A percentile compares a stretch with the other conserved stretches of the same genome.
These are phyloP conservation scores for Colletotrichum kahawae DNA, from an alignment of 2,329 filamentous ascomycete genomes.

Conservation along the genomic window DNA sequence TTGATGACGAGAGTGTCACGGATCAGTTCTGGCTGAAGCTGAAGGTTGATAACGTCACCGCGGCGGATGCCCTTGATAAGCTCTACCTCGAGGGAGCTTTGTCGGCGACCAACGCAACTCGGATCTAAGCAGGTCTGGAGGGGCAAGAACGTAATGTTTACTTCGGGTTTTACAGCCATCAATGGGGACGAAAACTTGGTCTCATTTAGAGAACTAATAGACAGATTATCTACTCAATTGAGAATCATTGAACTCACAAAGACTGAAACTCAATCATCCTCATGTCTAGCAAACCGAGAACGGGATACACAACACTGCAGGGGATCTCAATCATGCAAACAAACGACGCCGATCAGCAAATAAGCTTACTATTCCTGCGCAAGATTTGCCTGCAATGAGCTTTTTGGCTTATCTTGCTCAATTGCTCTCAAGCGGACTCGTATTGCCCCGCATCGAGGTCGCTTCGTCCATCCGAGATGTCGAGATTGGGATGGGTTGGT, in stretches of 20 bases:
- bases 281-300: background rate
- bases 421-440: background rate
- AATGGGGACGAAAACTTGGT: background rate
- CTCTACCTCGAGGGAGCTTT: slow-evolving; percentile 31
- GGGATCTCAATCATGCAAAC: background rate
- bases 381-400: background rate
- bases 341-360: background rate
- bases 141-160: background rate
- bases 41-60: slow-evolving; percentile 32
- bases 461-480: background rate
- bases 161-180: background rate
- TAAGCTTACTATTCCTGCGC: background rate
- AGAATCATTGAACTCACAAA: background rate
- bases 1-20: slow-evolving; percentile 35
- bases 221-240: background rate
- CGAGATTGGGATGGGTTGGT: background rate
- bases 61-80: slow-evolving; percentile 32
- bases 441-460: background rate
- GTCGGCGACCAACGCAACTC: background rate
- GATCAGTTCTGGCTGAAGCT: slow-evolving; percentile 46
- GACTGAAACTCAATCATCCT: background rate
- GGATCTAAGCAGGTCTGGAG: background rate
- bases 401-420: slow-evolving; percentile 12
- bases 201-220: background rate
- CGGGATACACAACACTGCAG: background rate